Conservation (phyloP, 371 early-diverging fungal species). For the Saksenaea vasiformis region DNA sequence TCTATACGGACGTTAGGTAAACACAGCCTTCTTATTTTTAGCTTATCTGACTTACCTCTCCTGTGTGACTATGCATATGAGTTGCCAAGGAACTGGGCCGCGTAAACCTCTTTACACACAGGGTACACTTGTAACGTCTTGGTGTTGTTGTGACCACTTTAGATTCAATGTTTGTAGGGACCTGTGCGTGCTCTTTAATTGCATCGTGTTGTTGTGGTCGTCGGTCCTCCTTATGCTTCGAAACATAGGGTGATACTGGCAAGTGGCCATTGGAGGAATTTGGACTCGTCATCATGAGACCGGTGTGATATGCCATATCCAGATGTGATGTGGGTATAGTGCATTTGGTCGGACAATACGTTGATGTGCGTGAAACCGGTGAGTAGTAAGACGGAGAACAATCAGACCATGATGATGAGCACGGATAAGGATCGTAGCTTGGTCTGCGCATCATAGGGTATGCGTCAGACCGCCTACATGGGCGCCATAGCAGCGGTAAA, state of each 20-base stretch:
- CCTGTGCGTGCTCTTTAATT: neutral
- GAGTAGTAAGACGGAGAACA: neutral
- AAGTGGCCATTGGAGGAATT: neutral
- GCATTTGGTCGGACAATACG: neutral
- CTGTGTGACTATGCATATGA: constrained; percentile 67
- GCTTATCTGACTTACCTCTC: constrained; percentile 35
- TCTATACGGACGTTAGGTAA: constrained; percentile 10
- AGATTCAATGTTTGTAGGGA: constrained; percentile 6
- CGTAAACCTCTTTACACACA: constrained; percentile 59
- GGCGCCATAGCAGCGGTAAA: neutral
- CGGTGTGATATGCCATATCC: neutral
- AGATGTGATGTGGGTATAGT: neutral
- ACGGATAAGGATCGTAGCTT: neutral
- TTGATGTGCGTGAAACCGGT: neutral
- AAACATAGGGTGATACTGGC: neutral
- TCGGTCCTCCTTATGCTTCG: neutral
- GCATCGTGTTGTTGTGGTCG: neutral
- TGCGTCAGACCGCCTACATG: neutral
- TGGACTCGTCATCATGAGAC: neutral
- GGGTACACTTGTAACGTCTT: constrained; percentile 44
- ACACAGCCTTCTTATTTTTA: neutral
- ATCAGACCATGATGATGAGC: neutral
- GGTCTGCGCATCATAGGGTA: neutral
- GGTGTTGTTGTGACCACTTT: constrained; percentile 21
- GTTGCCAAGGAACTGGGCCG: constrained; percentile 64